phyloP scores from a whole-genome alignment of 176 grass and related monocot genomes.

The Cenchrus purpureus region DNA sequence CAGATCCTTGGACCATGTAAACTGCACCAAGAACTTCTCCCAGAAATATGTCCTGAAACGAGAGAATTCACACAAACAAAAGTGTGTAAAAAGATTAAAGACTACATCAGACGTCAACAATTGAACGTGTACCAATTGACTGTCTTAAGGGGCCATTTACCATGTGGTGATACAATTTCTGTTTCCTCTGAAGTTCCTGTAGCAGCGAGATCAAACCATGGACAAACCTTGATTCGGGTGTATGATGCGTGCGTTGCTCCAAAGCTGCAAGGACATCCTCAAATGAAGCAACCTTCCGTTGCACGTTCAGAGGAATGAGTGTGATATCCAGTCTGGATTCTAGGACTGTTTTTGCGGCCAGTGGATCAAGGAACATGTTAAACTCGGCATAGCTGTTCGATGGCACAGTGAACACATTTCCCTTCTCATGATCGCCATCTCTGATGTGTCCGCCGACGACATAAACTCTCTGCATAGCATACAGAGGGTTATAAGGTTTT shows the following conservation, averaged over 20 bases:
- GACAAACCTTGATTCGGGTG: constrained; percentile 70
- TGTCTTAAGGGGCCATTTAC: constrained; percentile 39
- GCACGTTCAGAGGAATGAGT: constrained; percentile 63
- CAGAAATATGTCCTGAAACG: constrained; percentile 64
- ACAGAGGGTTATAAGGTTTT: neutral
- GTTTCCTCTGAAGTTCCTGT: constrained; percentile 53
- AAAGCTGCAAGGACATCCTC: constrained; percentile 46
- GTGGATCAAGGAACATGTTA: constrained; percentile 91
- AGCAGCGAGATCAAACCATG: constrained; percentile 56
- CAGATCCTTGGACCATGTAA: constrained; percentile 54
- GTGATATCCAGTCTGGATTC: constrained; percentile 68
- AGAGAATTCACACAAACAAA: neutral
- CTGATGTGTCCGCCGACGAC: constrained; percentile 71
- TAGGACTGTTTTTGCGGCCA: constrained; percentile 66
- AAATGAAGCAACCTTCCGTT: constrained; percentile 65
- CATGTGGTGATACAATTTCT: constrained; percentile 69
- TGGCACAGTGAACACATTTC: constrained; percentile 76
- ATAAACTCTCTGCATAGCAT: constrained; percentile 58
- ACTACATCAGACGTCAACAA: neutral
- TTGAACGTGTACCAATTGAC: neutral
- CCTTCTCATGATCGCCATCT: constrained; percentile 45
- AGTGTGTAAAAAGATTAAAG: neutral
- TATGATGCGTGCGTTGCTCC: constrained; percentile 26
- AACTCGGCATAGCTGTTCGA: constrained; percentile 74
- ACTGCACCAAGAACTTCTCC: constrained; percentile 74